Conservation (phyloP, 2,329 filamentous ascomycete species). For the Clarireedia paspali region DNA sequence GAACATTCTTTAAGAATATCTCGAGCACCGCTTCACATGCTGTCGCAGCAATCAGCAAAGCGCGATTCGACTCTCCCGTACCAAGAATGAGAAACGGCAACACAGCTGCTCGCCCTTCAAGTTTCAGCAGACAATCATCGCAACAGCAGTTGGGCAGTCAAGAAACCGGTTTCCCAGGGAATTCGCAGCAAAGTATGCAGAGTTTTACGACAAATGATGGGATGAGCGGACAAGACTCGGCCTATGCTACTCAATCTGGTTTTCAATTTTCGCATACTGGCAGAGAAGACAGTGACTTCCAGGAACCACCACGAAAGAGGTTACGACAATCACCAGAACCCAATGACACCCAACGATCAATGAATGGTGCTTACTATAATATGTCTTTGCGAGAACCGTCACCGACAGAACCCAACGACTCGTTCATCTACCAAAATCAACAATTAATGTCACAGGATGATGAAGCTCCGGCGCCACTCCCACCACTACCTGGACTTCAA, state of each 20-base stretch:
- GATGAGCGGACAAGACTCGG: conserved; percentile 57
- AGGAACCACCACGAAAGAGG: conserved; percentile 78
- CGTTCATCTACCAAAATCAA: conserved; percentile 53
- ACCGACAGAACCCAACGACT: conserved; percentile 74
- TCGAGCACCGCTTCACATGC: conserved; percentile 88
- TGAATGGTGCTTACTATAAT: conserved; percentile 36
- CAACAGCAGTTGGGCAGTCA: conserved; percentile 56
- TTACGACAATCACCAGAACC: conserved; percentile 45
- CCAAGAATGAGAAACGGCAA: conserved; percentile 53
- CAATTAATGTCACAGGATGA: conserved; percentile 36
- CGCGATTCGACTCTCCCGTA: conserved; percentile 80
- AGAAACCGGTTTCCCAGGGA: conserved; percentile 57
- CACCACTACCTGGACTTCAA: conserved; percentile 54
- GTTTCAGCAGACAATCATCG: conserved; percentile 65
- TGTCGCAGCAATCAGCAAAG: conserved; percentile 94
- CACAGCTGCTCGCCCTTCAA: conserved; percentile 57
- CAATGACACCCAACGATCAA: conserved; percentile 32
- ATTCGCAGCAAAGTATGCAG: conserved; percentile 76
- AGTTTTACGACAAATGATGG: conserved; percentile 68
- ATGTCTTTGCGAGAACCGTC: conserved; percentile 54
- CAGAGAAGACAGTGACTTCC: conserved; percentile 42
- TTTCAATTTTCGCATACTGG: conserved; percentile 28
- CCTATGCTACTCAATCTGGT: conserved; percentile 52
- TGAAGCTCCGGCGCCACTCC: conserved; percentile 52
- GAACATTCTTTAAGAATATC: conserved; percentile 96